Evolutionary conservation across 2,329 filamentous ascomycete genomes (phyloP).

Genomic region (Sarocladiaceae sp.): DNA sequence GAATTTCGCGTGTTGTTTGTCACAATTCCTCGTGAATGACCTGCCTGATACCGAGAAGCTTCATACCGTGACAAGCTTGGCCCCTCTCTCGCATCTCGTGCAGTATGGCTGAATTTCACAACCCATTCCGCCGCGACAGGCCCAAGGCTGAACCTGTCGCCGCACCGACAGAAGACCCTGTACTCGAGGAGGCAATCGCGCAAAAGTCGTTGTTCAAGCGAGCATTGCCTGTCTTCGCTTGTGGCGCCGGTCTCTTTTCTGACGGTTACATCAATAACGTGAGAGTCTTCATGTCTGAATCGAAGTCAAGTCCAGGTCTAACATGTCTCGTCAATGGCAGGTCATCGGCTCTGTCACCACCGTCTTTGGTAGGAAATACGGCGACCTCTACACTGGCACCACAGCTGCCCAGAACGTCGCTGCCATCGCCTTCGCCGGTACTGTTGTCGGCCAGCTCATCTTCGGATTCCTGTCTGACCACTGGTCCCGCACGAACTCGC

Average conservation of each 20-base stretch:
- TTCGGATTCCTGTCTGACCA: slow-evolving; percentile 80
- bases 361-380: slow-evolving; percentile 63
- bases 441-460: slow-evolving; percentile 71
- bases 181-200: slow-evolving; percentile 10
- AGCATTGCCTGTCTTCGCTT: slow-evolving; percentile 68
- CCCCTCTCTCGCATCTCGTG: no score
- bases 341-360: slow-evolving; percentile 86
- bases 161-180: neutral
- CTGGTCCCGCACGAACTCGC: slow-evolving; percentile 76
- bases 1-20: no score
- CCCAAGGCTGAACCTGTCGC: neutral
- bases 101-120: slow-evolving; percentile 5
- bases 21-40: no score
- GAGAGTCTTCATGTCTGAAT: no score
- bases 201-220: slow-evolving; percentile 17
- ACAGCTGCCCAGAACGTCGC: slow-evolving; percentile 67
- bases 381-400: slow-evolving; percentile 60
- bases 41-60: no score
- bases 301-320: no score
- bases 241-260: slow-evolving; percentile 82
- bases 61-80: no score
- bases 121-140: neutral
- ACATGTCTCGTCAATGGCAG: slow-evolving; percentile 29
- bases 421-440: slow-evolving; percentile 81
- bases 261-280: slow-evolving; percentile 91